Evolutionary conservation across 2,329 filamentous ascomycete genomes (phyloP).

Genomic region (Ciborinia camelliae): DNA sequence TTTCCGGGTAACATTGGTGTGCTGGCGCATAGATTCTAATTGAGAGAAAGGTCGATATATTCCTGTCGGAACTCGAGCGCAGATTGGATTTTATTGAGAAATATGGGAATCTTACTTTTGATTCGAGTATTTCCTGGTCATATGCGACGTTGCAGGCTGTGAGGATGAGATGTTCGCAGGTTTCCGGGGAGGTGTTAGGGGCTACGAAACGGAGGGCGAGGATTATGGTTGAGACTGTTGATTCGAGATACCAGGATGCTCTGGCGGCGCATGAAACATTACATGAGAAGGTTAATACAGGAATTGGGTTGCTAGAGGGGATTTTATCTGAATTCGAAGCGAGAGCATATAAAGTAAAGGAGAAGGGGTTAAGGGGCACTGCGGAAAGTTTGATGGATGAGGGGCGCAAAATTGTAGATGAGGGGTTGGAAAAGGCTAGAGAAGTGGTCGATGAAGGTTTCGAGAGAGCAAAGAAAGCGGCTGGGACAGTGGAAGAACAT

Average conservation of each 20-base stretch:
- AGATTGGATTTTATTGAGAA: constrained; percentile 84
- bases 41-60: constrained; percentile 62
- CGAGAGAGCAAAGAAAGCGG: constrained; percentile 77
- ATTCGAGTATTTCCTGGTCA: constrained; percentile 78
- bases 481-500: constrained; percentile 77
- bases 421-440: constrained; percentile 69
- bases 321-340: constrained; percentile 84
- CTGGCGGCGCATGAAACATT: constrained; percentile 80
- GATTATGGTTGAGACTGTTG: constrained; percentile 88
- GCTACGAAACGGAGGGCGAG: constrained; percentile 79
- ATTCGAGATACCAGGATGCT: constrained; percentile 81
- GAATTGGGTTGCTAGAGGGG: constrained; percentile 79
- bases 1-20: not conserved
- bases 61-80: constrained; percentile 80
- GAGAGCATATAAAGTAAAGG: constrained; percentile 73
- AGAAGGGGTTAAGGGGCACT: constrained; percentile 71
- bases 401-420: constrained; percentile 76
- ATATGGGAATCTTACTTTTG: constrained; percentile 79
- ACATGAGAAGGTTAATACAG: constrained; percentile 86
- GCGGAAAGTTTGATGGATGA: constrained; percentile 72
- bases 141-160: constrained; percentile 85
- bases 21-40: constrained; percentile 16
- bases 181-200: constrained; percentile 85
- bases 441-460: constrained; percentile 78
- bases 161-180: constrained; percentile 80